These are phyloP conservation scores for Piper betle DNA, from an alignment of 164 flowering plant genomes.

Conservation along the genomic window DNA sequence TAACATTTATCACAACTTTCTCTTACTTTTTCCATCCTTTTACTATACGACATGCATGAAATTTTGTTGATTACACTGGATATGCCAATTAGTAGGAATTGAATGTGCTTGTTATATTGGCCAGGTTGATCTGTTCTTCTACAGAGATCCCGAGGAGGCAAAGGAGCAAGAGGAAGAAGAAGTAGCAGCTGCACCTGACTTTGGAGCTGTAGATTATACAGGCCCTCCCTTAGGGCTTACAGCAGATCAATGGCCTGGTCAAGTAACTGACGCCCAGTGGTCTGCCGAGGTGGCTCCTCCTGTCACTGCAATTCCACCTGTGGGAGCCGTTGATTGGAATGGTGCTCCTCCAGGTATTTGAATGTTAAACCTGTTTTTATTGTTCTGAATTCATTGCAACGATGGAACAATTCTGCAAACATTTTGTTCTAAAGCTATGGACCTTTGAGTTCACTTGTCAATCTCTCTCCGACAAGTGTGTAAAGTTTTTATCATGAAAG, in stretches of 20 bases:
- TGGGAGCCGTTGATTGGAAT: too few relatives aligned
- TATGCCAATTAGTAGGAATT: too few relatives aligned
- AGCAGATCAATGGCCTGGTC: too few relatives aligned
- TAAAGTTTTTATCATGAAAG: too few relatives aligned
- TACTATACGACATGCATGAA: not conserved
- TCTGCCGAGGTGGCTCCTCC: too few relatives aligned
- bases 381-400: not conserved
- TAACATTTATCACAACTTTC: too few relatives aligned
- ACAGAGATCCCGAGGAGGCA: slow-evolving; percentile 75
- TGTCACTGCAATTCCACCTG: too few relatives aligned
- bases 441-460: not conserved
- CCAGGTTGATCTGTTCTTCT: slow-evolving; percentile 79
- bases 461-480: too few relatives aligned
- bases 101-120: slow-evolving; percentile 1
- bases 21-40: too few relatives aligned
- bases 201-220: too few relatives aligned
- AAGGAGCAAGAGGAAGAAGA: slow-evolving; percentile 55
- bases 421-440: not conserved
- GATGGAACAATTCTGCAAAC: not conserved
- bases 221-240: not conserved
- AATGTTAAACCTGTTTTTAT: not conserved
- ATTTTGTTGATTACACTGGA: not conserved
- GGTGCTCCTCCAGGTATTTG: not conserved
- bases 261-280: not conserved
- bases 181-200: slow-evolving; percentile 6